A percentile compares a stretch with the other conserved stretches of the same genome.
Conservation (phyloP, 2,329 filamentous ascomycete species). For the Proliferodiscus dingleyae region DNA sequence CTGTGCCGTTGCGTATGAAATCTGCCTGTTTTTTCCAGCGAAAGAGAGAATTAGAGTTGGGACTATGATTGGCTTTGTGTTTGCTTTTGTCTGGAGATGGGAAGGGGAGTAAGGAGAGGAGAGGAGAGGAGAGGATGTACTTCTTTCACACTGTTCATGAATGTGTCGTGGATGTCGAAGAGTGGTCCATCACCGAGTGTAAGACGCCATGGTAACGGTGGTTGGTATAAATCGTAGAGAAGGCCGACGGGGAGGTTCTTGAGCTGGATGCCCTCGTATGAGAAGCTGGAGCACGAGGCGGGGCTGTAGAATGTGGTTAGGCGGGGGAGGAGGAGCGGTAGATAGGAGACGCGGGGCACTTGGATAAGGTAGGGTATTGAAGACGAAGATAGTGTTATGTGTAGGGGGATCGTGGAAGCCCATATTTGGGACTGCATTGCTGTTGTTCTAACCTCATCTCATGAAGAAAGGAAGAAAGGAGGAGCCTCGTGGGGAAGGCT, state of each 20-base stretch:
- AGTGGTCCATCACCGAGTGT: conserved; percentile 54
- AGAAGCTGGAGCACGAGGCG: conserved; percentile 50
- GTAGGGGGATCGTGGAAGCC: conserved; percentile 30
- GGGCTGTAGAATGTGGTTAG: conserved; percentile 62
- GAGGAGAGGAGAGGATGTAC: conserved; percentile 23
- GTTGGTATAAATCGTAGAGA: conserved; percentile 60
- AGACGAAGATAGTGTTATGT: conserved; percentile 30
- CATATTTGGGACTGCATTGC: conserved; percentile 31
- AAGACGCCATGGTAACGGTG: conserved; percentile 55
- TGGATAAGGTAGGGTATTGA: conserved; percentile 42
- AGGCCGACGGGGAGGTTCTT: conserved; percentile 68
- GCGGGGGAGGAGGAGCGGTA: conserved; percentile 58
- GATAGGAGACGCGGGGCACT: conserved; percentile 61
- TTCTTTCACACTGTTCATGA: conserved; percentile 67
- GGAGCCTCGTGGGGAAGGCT: conserved; percentile 3
- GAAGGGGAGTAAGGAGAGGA: neutral
- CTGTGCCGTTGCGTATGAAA: conserved; percentile 64
- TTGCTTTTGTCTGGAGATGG: neutral
- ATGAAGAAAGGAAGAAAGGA: neutral
- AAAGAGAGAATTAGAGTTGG: neutral
- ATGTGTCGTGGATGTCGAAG: conserved; percentile 51
- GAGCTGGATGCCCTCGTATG: conserved; percentile 61
- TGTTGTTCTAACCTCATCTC: conserved; percentile 2
- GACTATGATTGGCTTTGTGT: neutral
- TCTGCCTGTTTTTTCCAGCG: no score